Percentiles rank a stretch among this genome's conserved stretches.
phyloP scores from a whole-genome alignment of 2,329 filamentous ascomycete species.

The Rutstroemia sp. region DNA sequence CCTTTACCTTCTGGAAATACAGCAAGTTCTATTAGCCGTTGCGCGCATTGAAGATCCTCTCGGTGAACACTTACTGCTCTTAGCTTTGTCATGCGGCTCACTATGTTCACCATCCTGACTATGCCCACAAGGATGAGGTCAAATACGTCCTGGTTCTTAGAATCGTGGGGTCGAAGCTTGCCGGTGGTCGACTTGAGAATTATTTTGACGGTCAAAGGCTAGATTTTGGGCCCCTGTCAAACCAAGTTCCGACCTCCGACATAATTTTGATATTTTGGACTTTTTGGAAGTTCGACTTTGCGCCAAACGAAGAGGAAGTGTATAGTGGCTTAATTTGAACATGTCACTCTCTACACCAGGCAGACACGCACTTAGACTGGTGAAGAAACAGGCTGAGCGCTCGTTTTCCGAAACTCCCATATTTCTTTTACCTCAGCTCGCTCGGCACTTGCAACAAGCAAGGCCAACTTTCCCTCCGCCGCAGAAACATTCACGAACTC shows the following conservation, averaged over 20 bases:
- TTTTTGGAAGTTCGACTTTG: neutral
- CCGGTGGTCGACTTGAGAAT: constrained; percentile 4
- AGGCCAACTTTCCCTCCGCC: neutral
- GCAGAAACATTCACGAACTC: neutral
- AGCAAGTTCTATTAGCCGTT: constrained; percentile 14
- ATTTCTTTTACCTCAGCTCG: constrained; percentile 40
- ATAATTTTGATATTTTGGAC: constrained; percentile 1
- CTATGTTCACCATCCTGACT: constrained; percentile 45
- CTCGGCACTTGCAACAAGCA: neutral
- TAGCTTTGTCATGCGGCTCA: constrained; percentile 67
- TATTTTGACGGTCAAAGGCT: constrained; percentile 9
- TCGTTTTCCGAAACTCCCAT: constrained; percentile 35
- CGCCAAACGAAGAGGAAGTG: neutral
- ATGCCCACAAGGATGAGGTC: neutral
- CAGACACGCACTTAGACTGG: constrained; percentile 8
- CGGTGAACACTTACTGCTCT: constrained; percentile 51
- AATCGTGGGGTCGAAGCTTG: constrained; percentile 4
- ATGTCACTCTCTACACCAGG: constrained; percentile 7
- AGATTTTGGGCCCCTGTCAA: constrained; percentile 4
- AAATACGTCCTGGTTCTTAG: neutral
- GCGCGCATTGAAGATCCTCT: neutral
- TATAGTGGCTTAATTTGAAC: neutral
- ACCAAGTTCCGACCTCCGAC: constrained; percentile 8
- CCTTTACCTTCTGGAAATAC: constrained; percentile 36
- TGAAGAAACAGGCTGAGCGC: constrained; percentile 10